Evolutionary conservation across 169 alveolate species (phyloP), one percentile per base, ranked within the genome.

Genomic region (Hammondia hammondi): DNA sequence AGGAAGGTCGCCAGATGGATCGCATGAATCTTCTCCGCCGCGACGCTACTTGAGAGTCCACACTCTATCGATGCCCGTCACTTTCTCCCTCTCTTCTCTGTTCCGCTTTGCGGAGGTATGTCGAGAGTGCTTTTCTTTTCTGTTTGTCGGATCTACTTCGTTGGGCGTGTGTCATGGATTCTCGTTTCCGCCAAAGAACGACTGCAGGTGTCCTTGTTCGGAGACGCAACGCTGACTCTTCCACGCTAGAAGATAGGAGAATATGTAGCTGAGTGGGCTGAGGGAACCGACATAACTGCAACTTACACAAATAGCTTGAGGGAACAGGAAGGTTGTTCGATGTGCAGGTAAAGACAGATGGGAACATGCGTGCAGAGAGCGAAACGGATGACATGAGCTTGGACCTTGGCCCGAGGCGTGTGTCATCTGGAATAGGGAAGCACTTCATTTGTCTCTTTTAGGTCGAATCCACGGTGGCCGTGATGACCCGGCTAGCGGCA

Each of bases 21-120:
- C 71, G n/a, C 4, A 43, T 52, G 72, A 45, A 82, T 4, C 29
- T 21, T n/a, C 77, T 27, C 93, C 93, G 70, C 81, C 85, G n/a
- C 95, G 95, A 39, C 92, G 95, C 9, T 89, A 77, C 43, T 93
- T 93, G 82, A 67, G 95, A 57, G 93, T 93, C 45, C 95, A 93
- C 57, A 85, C 95, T 32, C 87, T 93, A n/a, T 93, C 93, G 37
- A 43, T 93, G 67, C 95, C 95, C 45, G 48, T 85, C 19, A 93
- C 95, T 32, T 93, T 93, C 91, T 93, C 95, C 72, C 95, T 93
- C 29, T 91, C 95, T 7, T 93, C 95, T 5, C 91, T 93, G 35
- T 93, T 93, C 93, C 92, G 95, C n/a, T 93, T 73, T 67, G 95
- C 95, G 43, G 95, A 93, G 90, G 95, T 87, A 81, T 2, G 43